Base-by-base conservation (phyloP, 2,329 filamentous ascomycete genomes). In the Botrytis aclada region DNA sequence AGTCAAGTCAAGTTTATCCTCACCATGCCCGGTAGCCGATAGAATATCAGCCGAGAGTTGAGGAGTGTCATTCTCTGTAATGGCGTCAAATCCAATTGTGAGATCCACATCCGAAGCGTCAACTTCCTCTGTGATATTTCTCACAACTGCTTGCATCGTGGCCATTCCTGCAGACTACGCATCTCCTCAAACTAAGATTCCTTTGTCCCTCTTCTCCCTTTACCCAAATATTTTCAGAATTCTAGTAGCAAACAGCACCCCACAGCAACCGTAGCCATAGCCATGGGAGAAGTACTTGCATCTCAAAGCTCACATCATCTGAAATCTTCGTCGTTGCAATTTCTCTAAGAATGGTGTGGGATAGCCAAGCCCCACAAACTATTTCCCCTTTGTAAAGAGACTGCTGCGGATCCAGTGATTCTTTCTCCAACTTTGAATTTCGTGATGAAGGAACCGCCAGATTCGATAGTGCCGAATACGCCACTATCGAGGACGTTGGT, bases 141-240 rank as follows among this genome's bases (percentile, higher is more conserved):
- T 43, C 34, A 73, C 64, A 12, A 76, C 73, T 4, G 66, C 54
- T 73, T 86, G 84, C 65, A 86, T 82, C 0, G 83, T 83, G 9
- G 80, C 80, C 22, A 54, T 64, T 6, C 75, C 76, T 10, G 78
- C 74, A 25, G 75, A 72, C 1, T 76, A 77, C 2, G 74, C 67
- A 8, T 74, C 79, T 18, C 77, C 79, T 69, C 76, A 80, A 43
- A 80, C 61, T 18, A 88, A 76, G 0, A 85, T 34, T 12, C 64
- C 73, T 56, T 64, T 80, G 77, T 66, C 56, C 16, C 73, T 58
- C 12, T 74, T 74, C 22, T 76, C 71, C 5, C 74, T 20, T 3
- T 54, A 20, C 22, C 34, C 25, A 18, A 45, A 67, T 25, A 80
- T 77, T 12, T 37, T 61, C 16, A 73, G 64, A 4, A 60, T 2